Evolutionary conservation across 257 asterid species (phyloP), one percentile per base, ranked within the genome.

Genomic region (Coffea eugenioides): DNA sequence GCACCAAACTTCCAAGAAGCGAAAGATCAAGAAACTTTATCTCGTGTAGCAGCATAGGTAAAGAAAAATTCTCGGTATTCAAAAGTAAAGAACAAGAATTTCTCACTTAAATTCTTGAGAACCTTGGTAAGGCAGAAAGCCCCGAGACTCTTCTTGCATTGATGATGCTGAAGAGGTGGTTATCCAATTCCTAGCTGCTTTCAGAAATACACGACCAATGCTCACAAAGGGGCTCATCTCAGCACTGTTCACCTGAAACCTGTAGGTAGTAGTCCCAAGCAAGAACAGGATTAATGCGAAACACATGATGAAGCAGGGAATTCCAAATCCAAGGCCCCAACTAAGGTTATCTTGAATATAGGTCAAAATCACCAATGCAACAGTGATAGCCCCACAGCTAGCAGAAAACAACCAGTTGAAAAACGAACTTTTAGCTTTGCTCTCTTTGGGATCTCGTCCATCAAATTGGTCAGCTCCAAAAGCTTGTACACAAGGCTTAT

Each of bases 301-400:
- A 70, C 69, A 79, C 87, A 87, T 84, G 25, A 81, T 45, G 6
- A 87, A 62, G 36, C 87, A 84, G 43, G 88, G 88, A 39, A 87
- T 81, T 75, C 88, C 90, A 76, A 85, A 84, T 68, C 88, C 88
- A 1, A 87, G 88, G 75, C 83, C 83, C 90, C 88, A 87, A 64
- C 88, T 79, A 20, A 87, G 79, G 73, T 87, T 80, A 62, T 87
- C 88, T 76, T 87, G 87, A 51, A 87, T 74, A 52, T 87, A 87
- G 84, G 49, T 82, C 48, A 83, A 34, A 52, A 83, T 27, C 36
- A 67, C 39, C 7, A 80, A 56, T 36, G 87, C 48, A 31, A 81
- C 70, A 41, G 54, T 9, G 10, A 70, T 23, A 18, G 85, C 88
- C n/a, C 39, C 76, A 52, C 77, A 75, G 80, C 80, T 68, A 16